Evolutionary conservation across 2,329 filamentous ascomycete genomes (phyloP).

Genomic region (Colletotrichum acutatum): DNA sequence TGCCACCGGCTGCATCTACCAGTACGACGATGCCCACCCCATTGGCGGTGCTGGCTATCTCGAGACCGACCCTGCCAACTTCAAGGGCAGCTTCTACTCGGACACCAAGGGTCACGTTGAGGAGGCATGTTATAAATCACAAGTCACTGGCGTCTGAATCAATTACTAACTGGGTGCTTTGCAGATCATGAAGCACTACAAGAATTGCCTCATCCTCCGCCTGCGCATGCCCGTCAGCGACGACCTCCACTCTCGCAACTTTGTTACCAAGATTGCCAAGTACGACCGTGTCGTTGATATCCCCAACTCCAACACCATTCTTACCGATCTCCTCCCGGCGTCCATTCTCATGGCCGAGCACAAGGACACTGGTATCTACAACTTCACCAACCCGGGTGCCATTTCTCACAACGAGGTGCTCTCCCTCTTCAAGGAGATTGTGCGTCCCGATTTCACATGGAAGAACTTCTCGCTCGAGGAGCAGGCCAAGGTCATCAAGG

Average conservation of each 20-base stretch:
- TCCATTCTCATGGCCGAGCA: constrained; percentile 70
- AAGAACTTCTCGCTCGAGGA: constrained; percentile 75
- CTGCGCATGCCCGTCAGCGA: constrained; percentile 77
- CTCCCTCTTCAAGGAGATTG: constrained; percentile 69
- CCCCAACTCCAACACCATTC: constrained; percentile 75
- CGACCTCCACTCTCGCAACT: constrained; percentile 73
- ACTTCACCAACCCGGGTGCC: constrained; percentile 77
- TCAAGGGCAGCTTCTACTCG: constrained; percentile 75
- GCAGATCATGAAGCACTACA: constrained; percentile 71
- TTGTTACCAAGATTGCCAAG: constrained; percentile 75
- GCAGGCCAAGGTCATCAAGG: constrained; percentile 75
- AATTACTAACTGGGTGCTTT: not conserved
- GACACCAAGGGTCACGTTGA: constrained; percentile 74
- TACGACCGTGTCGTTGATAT: constrained; percentile 75
- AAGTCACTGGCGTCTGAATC: not conserved
- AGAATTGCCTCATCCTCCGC: constrained; percentile 71
- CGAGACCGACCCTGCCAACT: constrained; percentile 73
- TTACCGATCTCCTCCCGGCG: constrained; percentile 71
- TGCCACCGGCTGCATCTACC: constrained; percentile 75
- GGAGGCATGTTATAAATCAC: constrained; percentile 56
- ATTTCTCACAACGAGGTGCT: constrained; percentile 79
- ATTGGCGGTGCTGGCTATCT: constrained; percentile 69
- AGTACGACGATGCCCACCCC: constrained; percentile 70
- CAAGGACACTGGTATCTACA: constrained; percentile 72
- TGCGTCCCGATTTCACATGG: constrained; percentile 70